Evolutionary conservation across 441 rosid species (phyloP), one percentile per base, ranked within the genome.

Genomic region (Erodium trifolium): DNA sequence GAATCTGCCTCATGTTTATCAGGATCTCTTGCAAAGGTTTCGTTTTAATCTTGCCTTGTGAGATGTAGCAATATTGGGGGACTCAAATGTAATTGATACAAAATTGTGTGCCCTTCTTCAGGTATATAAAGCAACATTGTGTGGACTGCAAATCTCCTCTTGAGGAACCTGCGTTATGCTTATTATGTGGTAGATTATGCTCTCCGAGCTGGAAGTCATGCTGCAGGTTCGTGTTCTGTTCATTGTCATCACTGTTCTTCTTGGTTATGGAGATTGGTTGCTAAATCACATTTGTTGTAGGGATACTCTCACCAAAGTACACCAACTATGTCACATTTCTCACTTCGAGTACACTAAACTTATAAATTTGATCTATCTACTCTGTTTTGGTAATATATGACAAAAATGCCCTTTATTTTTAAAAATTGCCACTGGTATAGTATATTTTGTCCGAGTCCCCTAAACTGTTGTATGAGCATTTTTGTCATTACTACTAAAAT

Each of bases 151-250:
- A 79, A 62, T 71, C 71, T 71, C 72, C 73, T 14, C 67, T 87
- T 27, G 87, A 78, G 10, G 97, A 89, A 63, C 97, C 98, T 37
- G 91, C 97, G 12, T 77, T 96, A 63, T 96, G 99, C 79, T 83
- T 96, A 19, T 79, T 96, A 41, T 93, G 99, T 81, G 98, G 99
- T 75, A 91, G 86, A 82, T 74, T 93, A 76, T 93, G 98, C 87
- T 86, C 88, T 64, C 86, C 92, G 60, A 77, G 67, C 65, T 85
- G 91, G 96, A 93, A 83, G 70, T 45, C 80, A n/a, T 93, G 99
- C 82, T 93, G 96, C 98, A 93, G 97, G 99, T 96, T 67, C 29
- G 43, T 63, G 39, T 71, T 74, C 66, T 65, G 43, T 51, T 71
- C 63, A 63, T 70, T 76, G 71, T 69, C 65, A 43, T 49, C 2